These are phyloP conservation scores for Diospyros lotus DNA, from an alignment of 148 eudicot species.

Conservation along the genomic window DNA sequence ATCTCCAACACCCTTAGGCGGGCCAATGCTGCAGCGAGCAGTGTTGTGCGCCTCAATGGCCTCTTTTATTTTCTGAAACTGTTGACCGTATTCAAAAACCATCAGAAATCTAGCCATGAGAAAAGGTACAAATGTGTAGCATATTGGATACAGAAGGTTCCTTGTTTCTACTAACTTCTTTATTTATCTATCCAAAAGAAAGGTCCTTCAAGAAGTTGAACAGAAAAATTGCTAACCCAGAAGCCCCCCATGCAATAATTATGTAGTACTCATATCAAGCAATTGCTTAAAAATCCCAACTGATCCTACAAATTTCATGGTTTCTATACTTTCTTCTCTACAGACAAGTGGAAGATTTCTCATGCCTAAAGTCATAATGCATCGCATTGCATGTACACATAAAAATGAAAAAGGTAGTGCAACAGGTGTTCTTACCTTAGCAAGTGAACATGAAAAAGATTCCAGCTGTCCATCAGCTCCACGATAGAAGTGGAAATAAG, in stretches of 20 bases:
- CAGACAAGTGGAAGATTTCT: conserved; percentile 5
- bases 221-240: background rate
- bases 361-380: no score
- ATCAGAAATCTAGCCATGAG: background rate
- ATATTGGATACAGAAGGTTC: background rate
- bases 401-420: background rate
- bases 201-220: background rate
- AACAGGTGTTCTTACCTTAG: conserved; percentile 52
- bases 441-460: conserved; percentile 87
- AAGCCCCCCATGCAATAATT: background rate
- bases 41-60: conserved; percentile 66
- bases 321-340: background rate
- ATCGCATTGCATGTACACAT: background rate
- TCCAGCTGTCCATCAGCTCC: conserved; percentile 94
- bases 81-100: conserved; percentile 13
- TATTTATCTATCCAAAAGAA: conserved; percentile 1
- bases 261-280: background rate
- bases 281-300: background rate
- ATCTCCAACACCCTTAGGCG: conserved; percentile 49
- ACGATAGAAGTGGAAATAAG: conserved; percentile 91
- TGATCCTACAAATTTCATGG: background rate
- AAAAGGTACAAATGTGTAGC: background rate
- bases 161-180: background rate
- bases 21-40: conserved; percentile 53
- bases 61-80: conserved; percentile 95